Base-by-base conservation (phyloP, 805 yeast genomes). In the Pichia occidentalis region DNA sequence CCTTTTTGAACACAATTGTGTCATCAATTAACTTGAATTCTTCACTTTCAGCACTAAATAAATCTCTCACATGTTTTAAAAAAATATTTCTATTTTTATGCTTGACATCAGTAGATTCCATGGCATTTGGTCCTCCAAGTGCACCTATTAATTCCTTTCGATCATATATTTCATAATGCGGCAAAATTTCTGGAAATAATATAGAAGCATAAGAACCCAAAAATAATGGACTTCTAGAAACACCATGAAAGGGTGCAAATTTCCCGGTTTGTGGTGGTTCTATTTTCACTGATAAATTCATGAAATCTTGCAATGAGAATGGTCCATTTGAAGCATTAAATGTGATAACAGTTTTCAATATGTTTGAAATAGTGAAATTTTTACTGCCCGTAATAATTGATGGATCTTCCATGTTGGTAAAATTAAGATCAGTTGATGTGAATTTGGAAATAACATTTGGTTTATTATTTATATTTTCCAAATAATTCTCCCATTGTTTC, bases 401-500 rank as follows among this genome's bases (percentile, higher is more conserved):
- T 19, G 29, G 21, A 20, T 27, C 33, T 12, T 62, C 59, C n/a
- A n/a, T n/a, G n/a, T n/a, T n/a, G n/a, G n/a, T n/a, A n/a, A n/a
- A n/a, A n/a, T n/a, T n/a, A n/a, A n/a, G n/a, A 31, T 81, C 26
- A 13, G 25, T 12, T n/a, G 2, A 3, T 13, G 17, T 4, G 13
- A 31, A 40, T 24, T 24, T 17, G 16, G 40, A 20, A 18, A n/a
- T 14, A 4, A 42, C 24, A n/a, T 14, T 21, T 2, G 34, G 21
- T 4, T 5, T 6, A 16, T 48, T 37, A 12, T 23, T 26, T 10
- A 42, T 35, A 14, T 38, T 65, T 14, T 61, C 59, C 31, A 81
- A 59, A 55, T 82, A 85, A 29, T 76, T 84, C 46, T 78, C 75
- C 97, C 97, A 90, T 53, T 92, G 76, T 39, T 70, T 75, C 51